Evolutionary conservation across 208 protist species (phyloP), one percentile per base, ranked within the genome.

Genomic region (Novymonas esmeraldas): DNA sequence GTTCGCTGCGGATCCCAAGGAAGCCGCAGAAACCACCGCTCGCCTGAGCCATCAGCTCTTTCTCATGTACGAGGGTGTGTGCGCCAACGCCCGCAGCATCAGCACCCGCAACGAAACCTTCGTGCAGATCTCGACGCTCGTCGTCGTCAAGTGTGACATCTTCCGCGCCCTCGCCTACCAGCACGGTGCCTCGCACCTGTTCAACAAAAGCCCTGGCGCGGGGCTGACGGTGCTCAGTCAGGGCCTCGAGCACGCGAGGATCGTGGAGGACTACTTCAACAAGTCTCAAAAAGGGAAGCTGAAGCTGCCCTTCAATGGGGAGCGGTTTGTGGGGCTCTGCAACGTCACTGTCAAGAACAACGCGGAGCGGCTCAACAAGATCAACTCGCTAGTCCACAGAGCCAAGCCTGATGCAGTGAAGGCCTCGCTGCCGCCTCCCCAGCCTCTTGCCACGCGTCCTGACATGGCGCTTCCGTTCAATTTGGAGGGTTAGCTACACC

Each of bases 321-420:
- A 84, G 20, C 57, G 68, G 11, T 69, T 89, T 42, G 50, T 93
- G 6, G 70, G 76, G 10, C 38, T 65, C 29, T 80, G 77, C 56
- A 61, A 51, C 22, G 39, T 45, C 31, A 69, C 49, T 7, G 33
- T 87, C 2, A 62, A 64, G 20, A 72, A 70, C 55, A 91, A 86
- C 60, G 50, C 36, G 13, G 78, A 91, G 44, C 70, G 78, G 2
- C 59, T 85, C 29, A 73, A 34, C 28, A 83, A 67, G 50, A 82
- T 91, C 20, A 89, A 93, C 45, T 81, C 83, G 6, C 41, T 93
- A 20, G 84, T 90, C 26, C 76, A 89, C 28, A 72, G 73, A 18
- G 77, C 65, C 18, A 85, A 88, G 51, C 59, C 72, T 5, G 42
- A 69, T 16, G 29, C 46, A 7, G 61, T 62, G 3, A 51, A 63